Evolutionary conservation across 768 basidiomycete species (phyloP).

Genomic region (Hypholoma fasciculare): DNA sequence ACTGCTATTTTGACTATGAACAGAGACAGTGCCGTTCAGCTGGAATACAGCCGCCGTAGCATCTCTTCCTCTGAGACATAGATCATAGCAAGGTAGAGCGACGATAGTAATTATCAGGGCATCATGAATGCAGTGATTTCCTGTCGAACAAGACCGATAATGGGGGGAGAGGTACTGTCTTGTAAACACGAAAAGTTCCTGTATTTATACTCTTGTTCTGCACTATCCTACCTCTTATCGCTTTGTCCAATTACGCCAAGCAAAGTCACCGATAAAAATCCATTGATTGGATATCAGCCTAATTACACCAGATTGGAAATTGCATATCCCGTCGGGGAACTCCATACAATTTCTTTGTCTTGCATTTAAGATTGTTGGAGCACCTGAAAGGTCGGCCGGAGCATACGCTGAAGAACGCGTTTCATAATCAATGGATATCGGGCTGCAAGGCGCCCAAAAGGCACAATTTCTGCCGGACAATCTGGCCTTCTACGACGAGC

Average conservation of each 20-base stretch:
- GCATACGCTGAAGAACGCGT: constrained; percentile 6
- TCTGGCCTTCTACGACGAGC: not conserved
- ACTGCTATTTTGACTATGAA: constrained; percentile 62
- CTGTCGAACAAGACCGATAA: not conserved
- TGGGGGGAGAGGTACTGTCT: not conserved
- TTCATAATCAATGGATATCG: not conserved
- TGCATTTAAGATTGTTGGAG: constrained; percentile 2
- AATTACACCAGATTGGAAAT: constrained; percentile 15
- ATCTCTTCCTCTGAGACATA: constrained; percentile 6
- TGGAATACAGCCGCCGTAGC: constrained; percentile 26
- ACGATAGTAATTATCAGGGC: not conserved
- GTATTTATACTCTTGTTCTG: constrained; percentile 18
- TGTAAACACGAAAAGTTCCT: not conserved
- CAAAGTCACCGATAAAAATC: constrained; percentile 5
- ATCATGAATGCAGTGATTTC: not conserved
- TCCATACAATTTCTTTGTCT: constrained; percentile 13
- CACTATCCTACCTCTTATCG: not conserved
- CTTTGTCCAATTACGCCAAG: not conserved
- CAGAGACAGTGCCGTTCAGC: constrained; percentile 37
- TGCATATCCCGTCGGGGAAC: constrained; percentile 28
- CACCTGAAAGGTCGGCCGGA: constrained; percentile 23
- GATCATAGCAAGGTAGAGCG: constrained; percentile 15
- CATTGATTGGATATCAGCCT: not conserved
- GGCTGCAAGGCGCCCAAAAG: not conserved
- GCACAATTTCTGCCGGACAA: not conserved